phyloP scores from a whole-genome alignment of 495 filamentous ascomycete species.

The Annulohypoxylon moriforme region DNA sequence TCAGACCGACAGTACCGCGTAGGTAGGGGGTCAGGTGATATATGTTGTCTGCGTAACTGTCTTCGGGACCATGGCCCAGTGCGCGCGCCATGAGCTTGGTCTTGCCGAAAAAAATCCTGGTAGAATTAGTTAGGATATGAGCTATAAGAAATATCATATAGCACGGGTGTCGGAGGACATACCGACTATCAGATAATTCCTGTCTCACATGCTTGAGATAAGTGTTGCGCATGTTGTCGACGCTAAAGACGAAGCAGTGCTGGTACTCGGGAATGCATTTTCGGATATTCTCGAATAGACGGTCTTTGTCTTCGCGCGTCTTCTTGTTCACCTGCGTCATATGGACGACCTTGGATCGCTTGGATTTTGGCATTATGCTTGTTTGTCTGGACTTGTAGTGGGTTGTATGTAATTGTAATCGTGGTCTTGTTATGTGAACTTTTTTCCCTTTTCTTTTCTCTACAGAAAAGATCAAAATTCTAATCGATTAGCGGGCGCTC shows the following conservation, averaged over 20 bases:
- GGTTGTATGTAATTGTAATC: background rate
- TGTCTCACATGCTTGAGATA: constrained; percentile 92
- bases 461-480: constrained; percentile 28
- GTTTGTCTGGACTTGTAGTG: background rate
- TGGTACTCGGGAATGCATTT: constrained; percentile 87
- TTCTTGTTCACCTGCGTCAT: constrained; percentile 92
- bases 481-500: constrained; percentile 41
- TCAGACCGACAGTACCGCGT: constrained; percentile 83
- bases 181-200: constrained; percentile 88
- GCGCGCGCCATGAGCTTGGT: constrained; percentile 98
- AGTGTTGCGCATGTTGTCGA: constrained; percentile 99
- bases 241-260: constrained; percentile 89
- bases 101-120: constrained; percentile 95
- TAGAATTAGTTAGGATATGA: background rate
- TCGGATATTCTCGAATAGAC: constrained; percentile 87
- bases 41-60: constrained; percentile 79
- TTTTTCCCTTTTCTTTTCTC: background rate
- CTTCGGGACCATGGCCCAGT: constrained; percentile 78
- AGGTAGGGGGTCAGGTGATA: constrained; percentile 76
- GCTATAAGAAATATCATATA: no score
- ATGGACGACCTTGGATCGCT: constrained; percentile 88
- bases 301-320: constrained; percentile 84
- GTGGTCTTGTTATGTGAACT: background rate
- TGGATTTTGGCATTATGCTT: constrained; percentile 90
- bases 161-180: constrained; percentile 41